A percentile compares a stretch with the other conserved stretches of the same genome.
Evolutionary conservation across 768 basidiomycete genomes (phyloP).

Genomic region (Kwoniella bestiolae): DNA sequence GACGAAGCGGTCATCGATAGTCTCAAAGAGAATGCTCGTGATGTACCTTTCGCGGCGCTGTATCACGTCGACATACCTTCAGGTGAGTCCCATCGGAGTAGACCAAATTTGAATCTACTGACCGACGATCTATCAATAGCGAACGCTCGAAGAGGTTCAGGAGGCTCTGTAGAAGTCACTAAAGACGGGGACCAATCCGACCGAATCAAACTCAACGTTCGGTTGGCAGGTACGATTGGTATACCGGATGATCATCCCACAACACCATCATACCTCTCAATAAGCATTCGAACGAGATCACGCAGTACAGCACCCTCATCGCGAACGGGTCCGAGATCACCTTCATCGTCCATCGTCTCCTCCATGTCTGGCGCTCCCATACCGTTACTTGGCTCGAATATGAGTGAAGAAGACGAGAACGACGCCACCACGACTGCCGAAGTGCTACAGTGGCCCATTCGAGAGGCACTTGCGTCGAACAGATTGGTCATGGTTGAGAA

Average conservation of each 20-base stretch:
- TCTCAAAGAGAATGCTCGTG: constrained; percentile 39
- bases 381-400: neutral
- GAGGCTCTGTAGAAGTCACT: constrained; percentile 12
- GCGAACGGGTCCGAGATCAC: constrained; percentile 26
- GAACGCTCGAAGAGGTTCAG: constrained; percentile 5
- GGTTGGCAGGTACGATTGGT: constrained; percentile 47
- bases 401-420: constrained; percentile 4
- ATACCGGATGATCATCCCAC: constrained; percentile 45
- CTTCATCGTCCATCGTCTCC: constrained; percentile 45
- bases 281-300: constrained; percentile 13
- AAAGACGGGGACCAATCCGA: constrained; percentile 2
- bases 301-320: neutral
- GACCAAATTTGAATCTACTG: neutral
- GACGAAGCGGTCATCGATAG: constrained; percentile 48
- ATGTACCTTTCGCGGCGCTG: constrained; percentile 50
- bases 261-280: constrained; percentile 19
- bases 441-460: constrained; percentile 45
- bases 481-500: constrained; percentile 48
- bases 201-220: constrained; percentile 16
- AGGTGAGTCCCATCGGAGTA: constrained; percentile 2
- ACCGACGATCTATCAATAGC: neutral
- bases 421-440: neutral
- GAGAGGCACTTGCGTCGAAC: constrained; percentile 41
- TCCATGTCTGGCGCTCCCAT: constrained; percentile 20
- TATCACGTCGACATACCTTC: constrained; percentile 45